Evolutionary conservation across 2,329 filamentous ascomycete species (phyloP).

Genomic region (Ceratocystis ficicola): DNA sequence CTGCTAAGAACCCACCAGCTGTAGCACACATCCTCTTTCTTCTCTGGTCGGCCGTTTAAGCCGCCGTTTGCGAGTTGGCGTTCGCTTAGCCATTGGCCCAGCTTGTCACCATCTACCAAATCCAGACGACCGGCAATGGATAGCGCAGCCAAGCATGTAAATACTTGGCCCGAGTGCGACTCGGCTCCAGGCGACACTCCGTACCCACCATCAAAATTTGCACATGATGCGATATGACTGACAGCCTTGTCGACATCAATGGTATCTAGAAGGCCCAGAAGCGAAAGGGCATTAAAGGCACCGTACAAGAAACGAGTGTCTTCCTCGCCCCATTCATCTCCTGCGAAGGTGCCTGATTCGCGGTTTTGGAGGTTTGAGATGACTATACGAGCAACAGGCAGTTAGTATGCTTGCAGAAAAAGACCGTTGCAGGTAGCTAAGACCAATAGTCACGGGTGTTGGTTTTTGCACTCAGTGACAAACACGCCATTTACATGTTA

Average conservation of each 20-base stretch:
- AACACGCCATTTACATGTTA: background rate
- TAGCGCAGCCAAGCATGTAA: conserved; percentile 81
- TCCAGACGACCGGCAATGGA: conserved; percentile 66
- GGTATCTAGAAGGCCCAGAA: conserved; percentile 60
- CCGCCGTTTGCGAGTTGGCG: conserved; percentile 78
- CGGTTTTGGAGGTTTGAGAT: conserved; percentile 72
- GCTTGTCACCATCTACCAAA: conserved; percentile 65
- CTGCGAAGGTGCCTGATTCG: conserved; percentile 74
- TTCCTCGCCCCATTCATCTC: conserved; percentile 92
- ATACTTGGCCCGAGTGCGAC: conserved; percentile 90
- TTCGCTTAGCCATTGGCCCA: conserved; percentile 87
- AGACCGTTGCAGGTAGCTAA: background rate
- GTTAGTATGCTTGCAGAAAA: conserved; percentile 23
- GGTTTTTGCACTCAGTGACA: too few species aligned
- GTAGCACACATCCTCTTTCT: conserved; percentile 93
- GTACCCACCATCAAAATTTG: conserved; percentile 91
- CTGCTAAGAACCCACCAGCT: conserved; percentile 98
- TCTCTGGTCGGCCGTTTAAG: conserved; percentile 87
- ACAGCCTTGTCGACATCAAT: conserved; percentile 74
- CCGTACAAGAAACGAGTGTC: conserved; percentile 92
- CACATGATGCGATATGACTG: conserved; percentile 64
- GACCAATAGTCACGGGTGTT: too few species aligned
- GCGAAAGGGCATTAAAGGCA: conserved; percentile 76
- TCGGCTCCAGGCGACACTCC: conserved; percentile 82
- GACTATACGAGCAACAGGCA: conserved; percentile 35